Percentiles rank a stretch among this genome's conserved stretches.
Evolutionary conservation across 352 stramenopile genomes (phyloP).

Genomic region (Phytophthora brassicae): DNA sequence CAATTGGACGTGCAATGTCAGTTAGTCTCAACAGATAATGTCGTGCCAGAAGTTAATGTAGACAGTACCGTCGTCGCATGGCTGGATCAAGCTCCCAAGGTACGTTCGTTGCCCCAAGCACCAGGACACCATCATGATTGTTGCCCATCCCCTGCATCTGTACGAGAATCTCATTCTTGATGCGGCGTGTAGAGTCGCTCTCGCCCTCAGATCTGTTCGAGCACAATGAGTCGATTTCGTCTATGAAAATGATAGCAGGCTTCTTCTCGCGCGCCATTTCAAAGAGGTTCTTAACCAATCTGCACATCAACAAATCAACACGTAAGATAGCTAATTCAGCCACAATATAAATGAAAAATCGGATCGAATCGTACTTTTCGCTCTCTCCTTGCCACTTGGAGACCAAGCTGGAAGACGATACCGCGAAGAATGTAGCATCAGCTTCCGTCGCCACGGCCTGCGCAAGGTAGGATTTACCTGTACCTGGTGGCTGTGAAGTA

Average conservation of each 20-base stretch:
- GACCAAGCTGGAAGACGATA: constrained; percentile 97
- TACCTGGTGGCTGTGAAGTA: constrained; percentile 69
- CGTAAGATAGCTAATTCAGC: background rate
- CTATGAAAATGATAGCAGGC: constrained; percentile 96
- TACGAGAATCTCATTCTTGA: constrained; percentile 99
- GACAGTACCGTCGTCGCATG: constrained; percentile 90
- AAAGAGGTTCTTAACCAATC: constrained; percentile 98
- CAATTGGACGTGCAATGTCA: constrained; percentile 9
- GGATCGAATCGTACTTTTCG: constrained; percentile 59
- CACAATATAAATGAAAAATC: no score
- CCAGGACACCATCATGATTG: constrained; percentile 90
- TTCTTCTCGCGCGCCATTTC: constrained; percentile 96
- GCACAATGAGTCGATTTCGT: constrained; percentile 97
- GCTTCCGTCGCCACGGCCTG: constrained; percentile 99
- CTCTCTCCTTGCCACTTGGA: constrained; percentile 99
- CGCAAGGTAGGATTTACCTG: constrained; percentile 96
- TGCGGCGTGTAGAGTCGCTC: constrained; percentile 94
- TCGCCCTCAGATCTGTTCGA: constrained; percentile 93
- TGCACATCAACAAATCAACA: constrained; percentile 11
- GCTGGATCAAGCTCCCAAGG: constrained; percentile 98
- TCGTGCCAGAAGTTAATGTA: background rate
- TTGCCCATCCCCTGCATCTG: constrained; percentile 97
- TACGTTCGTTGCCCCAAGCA: constrained; percentile 98
- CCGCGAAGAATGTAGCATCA: constrained; percentile 98
- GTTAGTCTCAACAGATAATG: background rate